Evolutionary conservation across 257 asterid species (phyloP), one percentile per base, ranked within the genome.

Genomic region (Thymus quinquecostatus): DNA sequence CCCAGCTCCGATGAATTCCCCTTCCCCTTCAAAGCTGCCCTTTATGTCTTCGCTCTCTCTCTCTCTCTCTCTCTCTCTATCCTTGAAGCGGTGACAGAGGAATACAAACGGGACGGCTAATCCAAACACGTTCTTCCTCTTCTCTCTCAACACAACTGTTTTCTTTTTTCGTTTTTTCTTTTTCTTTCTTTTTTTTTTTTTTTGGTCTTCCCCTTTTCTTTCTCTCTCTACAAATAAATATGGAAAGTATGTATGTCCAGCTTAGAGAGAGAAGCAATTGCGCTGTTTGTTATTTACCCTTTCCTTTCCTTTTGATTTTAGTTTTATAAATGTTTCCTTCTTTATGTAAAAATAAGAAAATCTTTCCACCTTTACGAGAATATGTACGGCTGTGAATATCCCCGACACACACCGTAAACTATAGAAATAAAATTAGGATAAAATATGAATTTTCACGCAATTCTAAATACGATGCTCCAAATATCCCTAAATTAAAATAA

Each of bases 41-140:
- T 64, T 64, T 66, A 48, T 80, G 4, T 38, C 41, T 38, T 38
- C 40, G 41, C 41, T 38, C 6, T 38, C 0, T 38, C 41, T 38
- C 41, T 38, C 41, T 38, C 4, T 21, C 21, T 21, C 21, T 21
- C 21, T 21, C 60, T 66, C 60, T 65, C 38, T 65, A 13, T 48
- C 75, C 53, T 4, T 44, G 66, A 72, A 59, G 83, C 77, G 75
- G 80, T 66, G 83, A 77, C 78, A 72, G 71, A 60, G 82, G 5
- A 67, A 71, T 58, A 48, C 77, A 73, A 78, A 80, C 78, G 69
- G 76, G 78, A 70, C 82, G 78, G 81, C 77, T 79, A 84, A 84
- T 76, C 79, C 84, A 78, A 76, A 80, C 73, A 75, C 74, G 63
- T 79, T 66, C 82, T 76, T 34, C 64, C 86, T 70, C 80, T 75